Evolutionary conservation across 441 rosid species (phyloP).

Genomic region (Populus hybrid): DNA sequence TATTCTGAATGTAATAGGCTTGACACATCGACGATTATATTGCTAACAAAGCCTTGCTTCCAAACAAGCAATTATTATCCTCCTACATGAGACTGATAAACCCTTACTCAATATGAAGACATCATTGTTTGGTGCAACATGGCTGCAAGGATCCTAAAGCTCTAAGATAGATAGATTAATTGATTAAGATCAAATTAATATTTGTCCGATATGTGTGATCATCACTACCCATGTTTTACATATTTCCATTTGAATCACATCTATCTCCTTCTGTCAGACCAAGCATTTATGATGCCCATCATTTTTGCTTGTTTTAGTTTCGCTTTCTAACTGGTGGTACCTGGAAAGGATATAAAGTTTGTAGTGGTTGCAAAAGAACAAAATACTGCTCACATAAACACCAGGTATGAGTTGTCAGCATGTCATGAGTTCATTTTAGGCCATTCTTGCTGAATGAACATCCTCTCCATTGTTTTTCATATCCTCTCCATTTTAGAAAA

Average conservation of each 20-base stretch:
- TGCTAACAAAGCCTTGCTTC: neutral
- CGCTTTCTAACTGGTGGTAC: constrained; percentile 84
- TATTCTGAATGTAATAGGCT: neutral
- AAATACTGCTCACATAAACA: constrained; percentile 77
- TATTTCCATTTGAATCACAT: neutral
- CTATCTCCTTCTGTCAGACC: neutral
- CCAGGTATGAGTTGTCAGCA: constrained; percentile 41
- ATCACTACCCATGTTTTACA: neutral
- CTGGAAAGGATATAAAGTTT: constrained; percentile 86
- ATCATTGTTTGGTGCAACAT: neutral
- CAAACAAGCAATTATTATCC: neutral
- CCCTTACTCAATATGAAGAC: neutral
- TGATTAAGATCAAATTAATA: neutral
- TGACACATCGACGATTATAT: too few relatives aligned
- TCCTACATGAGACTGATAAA: neutral
- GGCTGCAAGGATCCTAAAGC: neutral
- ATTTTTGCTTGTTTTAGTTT: constrained; percentile 36
- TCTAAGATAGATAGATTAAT: neutral
- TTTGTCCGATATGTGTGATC: neutral
- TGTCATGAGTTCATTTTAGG: neutral
- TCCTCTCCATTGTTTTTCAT: constrained; percentile 4
- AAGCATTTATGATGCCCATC: constrained; percentile 9
- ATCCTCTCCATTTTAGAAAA: too few relatives aligned
- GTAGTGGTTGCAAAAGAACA: constrained; percentile 63
- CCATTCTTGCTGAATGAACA: neutral